A percentile compares a stretch with the other conserved stretches of the same genome.
phyloP scores from a whole-genome alignment of 805 yeast species.

The Tetrapisispora pingtungensis region DNA sequence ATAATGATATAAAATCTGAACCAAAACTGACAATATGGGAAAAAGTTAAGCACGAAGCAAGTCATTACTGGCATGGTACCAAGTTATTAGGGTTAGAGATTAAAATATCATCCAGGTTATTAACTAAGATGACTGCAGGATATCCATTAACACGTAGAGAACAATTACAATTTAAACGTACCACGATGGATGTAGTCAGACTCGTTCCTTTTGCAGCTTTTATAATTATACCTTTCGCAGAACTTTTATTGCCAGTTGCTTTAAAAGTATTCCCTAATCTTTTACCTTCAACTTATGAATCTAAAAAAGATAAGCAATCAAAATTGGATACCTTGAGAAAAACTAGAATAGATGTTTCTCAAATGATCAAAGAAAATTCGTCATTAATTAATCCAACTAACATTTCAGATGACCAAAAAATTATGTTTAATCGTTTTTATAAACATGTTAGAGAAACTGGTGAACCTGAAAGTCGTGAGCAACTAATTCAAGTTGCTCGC shows the following conservation, averaged over 20 bases:
- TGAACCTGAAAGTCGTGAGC: constrained; percentile 54
- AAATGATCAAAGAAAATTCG: constrained; percentile 55
- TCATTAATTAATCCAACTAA: constrained; percentile 59
- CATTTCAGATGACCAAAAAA: constrained; percentile 60
- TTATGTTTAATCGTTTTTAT: constrained; percentile 71
- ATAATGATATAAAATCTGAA: constrained; percentile 26
- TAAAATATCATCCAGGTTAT: constrained; percentile 69
- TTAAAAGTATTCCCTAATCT: constrained; percentile 87
- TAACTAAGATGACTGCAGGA: constrained; percentile 78
- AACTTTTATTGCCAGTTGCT: constrained; percentile 79
- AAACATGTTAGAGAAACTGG: constrained; percentile 55
- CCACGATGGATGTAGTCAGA: constrained; percentile 75
- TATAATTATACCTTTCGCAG: constrained; percentile 88
- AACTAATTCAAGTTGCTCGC: constrained; percentile 73
- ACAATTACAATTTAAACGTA: constrained; percentile 75
- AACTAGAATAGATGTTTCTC: constrained; percentile 55
- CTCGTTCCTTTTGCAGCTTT: constrained; percentile 90
- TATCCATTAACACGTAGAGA: constrained; percentile 89
- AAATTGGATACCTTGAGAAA: constrained; percentile 46
- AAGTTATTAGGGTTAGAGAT: constrained; percentile 86
- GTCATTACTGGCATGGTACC: constrained; percentile 94
- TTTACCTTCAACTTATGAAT: constrained; percentile 86
- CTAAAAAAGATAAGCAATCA: constrained; percentile 48
- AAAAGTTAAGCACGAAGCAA: constrained; percentile 76
- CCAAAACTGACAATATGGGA: constrained; percentile 51